Conservation (phyloP, 2,329 filamentous ascomycete species). For the Trichoderma sp. region DNA sequence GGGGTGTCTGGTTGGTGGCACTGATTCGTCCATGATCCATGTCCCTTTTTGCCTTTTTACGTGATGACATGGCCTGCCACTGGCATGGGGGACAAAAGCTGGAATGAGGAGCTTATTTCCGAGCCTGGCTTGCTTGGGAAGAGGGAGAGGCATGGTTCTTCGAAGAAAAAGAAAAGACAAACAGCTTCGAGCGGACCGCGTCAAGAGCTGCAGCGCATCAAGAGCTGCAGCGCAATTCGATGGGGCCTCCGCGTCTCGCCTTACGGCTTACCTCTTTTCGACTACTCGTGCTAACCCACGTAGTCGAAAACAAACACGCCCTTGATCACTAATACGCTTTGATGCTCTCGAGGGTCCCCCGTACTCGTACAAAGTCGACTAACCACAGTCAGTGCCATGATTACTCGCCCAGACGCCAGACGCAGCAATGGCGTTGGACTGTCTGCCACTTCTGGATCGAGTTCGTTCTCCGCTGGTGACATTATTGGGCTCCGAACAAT, state of each 20-base stretch:
- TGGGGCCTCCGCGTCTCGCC: neutral
- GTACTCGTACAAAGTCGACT: neutral
- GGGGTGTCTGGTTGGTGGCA: neutral
- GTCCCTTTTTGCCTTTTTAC: neutral
- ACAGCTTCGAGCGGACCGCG: neutral
- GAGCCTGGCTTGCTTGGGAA: neutral
- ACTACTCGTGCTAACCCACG: neutral
- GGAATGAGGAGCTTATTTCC: constrained; percentile 19
- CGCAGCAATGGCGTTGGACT: neutral
- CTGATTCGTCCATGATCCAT: neutral
- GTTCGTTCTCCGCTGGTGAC: neutral
- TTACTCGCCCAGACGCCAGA: neutral
- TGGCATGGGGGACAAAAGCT: constrained; percentile 8
- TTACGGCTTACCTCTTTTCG: neutral
- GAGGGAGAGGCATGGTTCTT: neutral
- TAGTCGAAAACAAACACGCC: neutral
- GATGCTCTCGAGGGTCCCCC: neutral
- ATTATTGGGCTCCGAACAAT: neutral
- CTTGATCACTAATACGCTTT: neutral
- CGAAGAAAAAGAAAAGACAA: neutral
- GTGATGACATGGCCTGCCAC: constrained; percentile 9
- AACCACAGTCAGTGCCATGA: neutral
- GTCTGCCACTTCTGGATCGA: neutral
- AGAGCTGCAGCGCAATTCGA: neutral
- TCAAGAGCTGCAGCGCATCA: neutral